Conservation (phyloP, 2,329 filamentous ascomycete species). For the Arthrocladium fulminans region DNA sequence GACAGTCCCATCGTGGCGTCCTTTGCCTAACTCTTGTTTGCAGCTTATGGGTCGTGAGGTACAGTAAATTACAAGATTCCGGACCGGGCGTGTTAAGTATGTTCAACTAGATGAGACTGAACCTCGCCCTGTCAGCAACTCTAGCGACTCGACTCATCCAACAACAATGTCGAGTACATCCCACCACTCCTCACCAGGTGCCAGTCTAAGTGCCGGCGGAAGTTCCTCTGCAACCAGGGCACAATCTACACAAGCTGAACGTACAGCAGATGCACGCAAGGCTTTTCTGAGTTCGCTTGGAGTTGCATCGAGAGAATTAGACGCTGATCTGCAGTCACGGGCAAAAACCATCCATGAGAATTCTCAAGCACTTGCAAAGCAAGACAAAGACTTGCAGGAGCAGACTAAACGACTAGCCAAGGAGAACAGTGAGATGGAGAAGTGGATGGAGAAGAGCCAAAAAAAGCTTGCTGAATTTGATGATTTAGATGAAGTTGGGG, state of each 20-base stretch:
- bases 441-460: conserved; percentile 45
- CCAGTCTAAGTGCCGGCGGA: conserved; percentile 8
- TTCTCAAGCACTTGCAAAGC: conserved; percentile 43
- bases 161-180: conserved; percentile 2
- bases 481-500: neutral
- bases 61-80: no score
- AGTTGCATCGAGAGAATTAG: conserved; percentile 40
- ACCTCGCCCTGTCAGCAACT: neutral
- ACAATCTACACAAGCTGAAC: conserved; percentile 23
- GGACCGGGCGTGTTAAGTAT: neutral
- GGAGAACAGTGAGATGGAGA: conserved; percentile 47
- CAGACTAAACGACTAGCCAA: conserved; percentile 42
- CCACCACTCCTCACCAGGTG: neutral
- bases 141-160: no score
- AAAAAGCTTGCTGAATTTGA: conserved; percentile 27
- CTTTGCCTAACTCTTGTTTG: no score
- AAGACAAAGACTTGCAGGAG: conserved; percentile 46
- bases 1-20: no score
- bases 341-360: conserved; percentile 51
- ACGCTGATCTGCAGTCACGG: conserved; percentile 45
- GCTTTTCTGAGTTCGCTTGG: conserved; percentile 38
- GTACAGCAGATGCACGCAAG: conserved; percentile 34
- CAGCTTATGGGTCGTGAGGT: no score
- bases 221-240: neutral
- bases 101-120: neutral